These are phyloP conservation scores for Cnidoscolus chayamansa DNA, from an alignment of 441 rosid genomes.

Conservation along the genomic window DNA sequence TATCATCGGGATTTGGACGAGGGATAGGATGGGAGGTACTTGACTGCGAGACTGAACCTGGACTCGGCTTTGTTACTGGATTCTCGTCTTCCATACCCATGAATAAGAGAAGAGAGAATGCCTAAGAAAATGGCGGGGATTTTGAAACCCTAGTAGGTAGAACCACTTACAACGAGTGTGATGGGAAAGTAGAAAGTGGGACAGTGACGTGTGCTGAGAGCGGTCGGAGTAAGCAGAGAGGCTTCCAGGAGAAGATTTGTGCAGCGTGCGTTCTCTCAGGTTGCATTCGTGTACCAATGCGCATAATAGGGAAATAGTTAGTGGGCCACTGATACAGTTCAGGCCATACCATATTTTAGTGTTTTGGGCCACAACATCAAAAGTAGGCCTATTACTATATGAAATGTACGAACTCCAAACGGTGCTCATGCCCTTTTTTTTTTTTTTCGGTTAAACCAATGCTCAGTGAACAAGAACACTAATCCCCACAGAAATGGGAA, in stretches of 20 bases:
- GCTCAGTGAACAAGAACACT: no score
- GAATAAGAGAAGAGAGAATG: conserved; percentile 9
- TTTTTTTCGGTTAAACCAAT: no score
- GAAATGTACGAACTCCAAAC: no score
- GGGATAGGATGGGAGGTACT: conserved; percentile 30
- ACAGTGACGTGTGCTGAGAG: no score
- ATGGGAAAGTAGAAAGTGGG: not conserved
- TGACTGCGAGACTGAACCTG: conserved; percentile 29
- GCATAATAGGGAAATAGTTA: not conserved
- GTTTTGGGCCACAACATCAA: not conserved
- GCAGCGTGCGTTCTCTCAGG: not conserved
- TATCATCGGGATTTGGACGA: conserved; percentile 25
- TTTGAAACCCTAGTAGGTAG: conserved; percentile 40
- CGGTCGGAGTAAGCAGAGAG: not conserved
- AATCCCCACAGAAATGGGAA: no score
- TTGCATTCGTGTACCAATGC: not conserved
- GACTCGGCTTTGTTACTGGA: conserved; percentile 28
- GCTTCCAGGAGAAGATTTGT: conserved; percentile 2
- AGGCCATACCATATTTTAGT: no score
- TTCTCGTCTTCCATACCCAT: conserved; percentile 46
- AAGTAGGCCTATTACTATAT: no score
- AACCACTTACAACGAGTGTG: not conserved
- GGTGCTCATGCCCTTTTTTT: no score
- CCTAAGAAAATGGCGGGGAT: conserved; percentile 43
- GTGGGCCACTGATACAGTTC: not conserved